Conservation (phyloP, 306 rosid genomes). For the Lotus japonicus region DNA sequence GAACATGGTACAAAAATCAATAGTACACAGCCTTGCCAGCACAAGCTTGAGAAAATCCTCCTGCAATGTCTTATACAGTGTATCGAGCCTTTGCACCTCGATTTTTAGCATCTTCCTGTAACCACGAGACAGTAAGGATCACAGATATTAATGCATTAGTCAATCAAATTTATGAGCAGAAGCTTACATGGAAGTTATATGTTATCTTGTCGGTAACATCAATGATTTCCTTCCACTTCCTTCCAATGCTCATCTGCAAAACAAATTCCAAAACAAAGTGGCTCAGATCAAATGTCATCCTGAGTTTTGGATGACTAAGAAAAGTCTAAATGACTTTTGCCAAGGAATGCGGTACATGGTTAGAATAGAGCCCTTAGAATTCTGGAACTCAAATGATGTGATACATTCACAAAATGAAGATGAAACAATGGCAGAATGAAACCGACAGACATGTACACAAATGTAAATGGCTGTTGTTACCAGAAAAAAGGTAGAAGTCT, state of each 20-base stretch:
- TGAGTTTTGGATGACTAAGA: not conserved
- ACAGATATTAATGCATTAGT: not conserved
- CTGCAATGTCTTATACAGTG: constrained; percentile 37
- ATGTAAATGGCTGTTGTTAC: not conserved
- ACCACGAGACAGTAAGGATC: constrained; percentile 26
- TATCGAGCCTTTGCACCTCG: constrained; percentile 69
- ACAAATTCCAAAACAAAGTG: not conserved
- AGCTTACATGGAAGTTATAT: constrained; percentile 72
- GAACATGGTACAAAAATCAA: constrained; percentile 9
- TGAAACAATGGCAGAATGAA: not conserved
- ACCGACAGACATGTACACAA: not conserved
- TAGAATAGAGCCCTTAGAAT: not conserved
- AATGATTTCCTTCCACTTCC: constrained; percentile 94
- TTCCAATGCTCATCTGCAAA: constrained; percentile 85
- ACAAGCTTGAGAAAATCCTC: constrained; percentile 10
- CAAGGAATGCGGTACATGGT: not conserved
- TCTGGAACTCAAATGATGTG: not conserved
- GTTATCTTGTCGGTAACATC: constrained; percentile 65
- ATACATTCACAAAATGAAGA: not conserved
- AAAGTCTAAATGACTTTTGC: not conserved
- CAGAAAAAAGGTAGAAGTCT: not conserved
- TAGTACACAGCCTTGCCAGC: constrained; percentile 11
- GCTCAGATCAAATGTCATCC: not conserved
- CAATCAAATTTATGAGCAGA: not conserved
- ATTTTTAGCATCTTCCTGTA: constrained; percentile 80